Percentiles rank a stretch among this genome's conserved stretches.
Conservation (phyloP, 2,329 filamentous ascomycete species). For the Sporothrix pseudoabietina region DNA sequence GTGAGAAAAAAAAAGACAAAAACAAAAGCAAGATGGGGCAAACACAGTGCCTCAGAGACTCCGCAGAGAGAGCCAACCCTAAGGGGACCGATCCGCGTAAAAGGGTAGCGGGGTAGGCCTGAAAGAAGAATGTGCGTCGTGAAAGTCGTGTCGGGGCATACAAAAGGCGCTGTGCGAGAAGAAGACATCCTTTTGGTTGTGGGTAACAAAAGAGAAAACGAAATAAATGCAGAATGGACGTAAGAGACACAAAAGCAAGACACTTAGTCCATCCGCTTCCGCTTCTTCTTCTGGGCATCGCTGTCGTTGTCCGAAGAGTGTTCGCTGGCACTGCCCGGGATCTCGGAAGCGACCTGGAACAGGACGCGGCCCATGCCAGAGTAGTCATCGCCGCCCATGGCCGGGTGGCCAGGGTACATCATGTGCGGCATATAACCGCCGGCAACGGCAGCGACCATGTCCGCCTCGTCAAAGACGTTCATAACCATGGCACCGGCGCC, state of each 20-base stretch:
- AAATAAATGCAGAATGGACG: not conserved
- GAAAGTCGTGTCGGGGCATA: constrained; percentile 46
- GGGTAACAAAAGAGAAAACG: not conserved
- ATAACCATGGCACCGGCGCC: constrained; percentile 88
- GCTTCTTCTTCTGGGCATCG: constrained; percentile 69
- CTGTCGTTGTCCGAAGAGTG: constrained; percentile 57
- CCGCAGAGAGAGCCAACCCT: constrained; percentile 35
- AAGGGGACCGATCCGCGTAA: constrained; percentile 37
- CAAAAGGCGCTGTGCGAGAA: constrained; percentile 8
- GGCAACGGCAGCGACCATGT: constrained; percentile 46
- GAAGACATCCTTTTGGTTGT: not conserved
- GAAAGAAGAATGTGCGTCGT: constrained; percentile 40
- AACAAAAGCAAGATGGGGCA: constrained; percentile 22
- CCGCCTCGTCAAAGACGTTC: constrained; percentile 76
- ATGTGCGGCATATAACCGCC: constrained; percentile 36
- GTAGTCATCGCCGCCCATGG: constrained; percentile 58
- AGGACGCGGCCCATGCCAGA: constrained; percentile 73
- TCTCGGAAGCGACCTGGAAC: constrained; percentile 76
- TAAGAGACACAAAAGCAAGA: not conserved
- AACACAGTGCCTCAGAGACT: constrained; percentile 32
- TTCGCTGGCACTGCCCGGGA: constrained; percentile 67
- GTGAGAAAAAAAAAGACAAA: not conserved
- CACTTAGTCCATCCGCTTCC: constrained; percentile 67
- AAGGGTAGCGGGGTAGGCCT: constrained; percentile 33
- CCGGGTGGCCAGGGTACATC: constrained; percentile 45